Base-by-base conservation (phyloP, 805 yeast species). In the Metschnikowia lachancei region DNA sequence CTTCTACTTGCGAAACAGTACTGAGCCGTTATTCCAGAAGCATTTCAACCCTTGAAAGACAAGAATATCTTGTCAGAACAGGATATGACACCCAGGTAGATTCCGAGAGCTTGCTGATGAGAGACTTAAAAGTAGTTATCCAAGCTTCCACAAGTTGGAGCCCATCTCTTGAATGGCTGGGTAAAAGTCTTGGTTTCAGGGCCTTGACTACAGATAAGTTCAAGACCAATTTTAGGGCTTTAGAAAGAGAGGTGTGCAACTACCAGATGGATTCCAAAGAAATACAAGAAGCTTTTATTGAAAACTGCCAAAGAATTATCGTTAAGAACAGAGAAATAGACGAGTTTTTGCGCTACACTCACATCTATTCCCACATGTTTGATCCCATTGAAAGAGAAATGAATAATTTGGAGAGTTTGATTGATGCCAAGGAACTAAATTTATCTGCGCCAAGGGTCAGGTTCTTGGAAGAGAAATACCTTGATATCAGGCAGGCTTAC, bases 341-440 rank as follows among this genome's bases (percentile, higher is more conserved):
- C 5, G 43, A 43, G 9, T 49, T 49, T 17, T 33, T 46, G 30
- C 41, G 37, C 16, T 42, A 43, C 43, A 41, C 47, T 7, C 39
- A 33, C 2, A 32, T 33, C 4, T 38, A 39, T 16, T 17, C 24
- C 4, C 43, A 17, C n/a, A 39, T 45, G 41, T 28, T 41, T 3
- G 43, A 39, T 9, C 36, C 40, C 10, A 33, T 41, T 19, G 45
- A 36, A 28, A 36, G n/a, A 2, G 39, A 37, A 12, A 14, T 46
- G 17, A 6, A 17, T 19, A 16, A 13, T 10, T n/a, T 41, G 12
- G 37, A 41, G 18, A 9, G 20, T 6, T n/a, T 41, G 7, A 6
- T 41, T 12, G 35, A 46, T 7, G 11, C 20, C 3, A 24, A 46
- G 14, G 34, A 39, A 6, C 6, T 12, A 10, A 10, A n/a, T 8